Evolutionary conservation across 2,329 filamentous ascomycete genomes (phyloP).

Genomic region (Talaromyces sp.): DNA sequence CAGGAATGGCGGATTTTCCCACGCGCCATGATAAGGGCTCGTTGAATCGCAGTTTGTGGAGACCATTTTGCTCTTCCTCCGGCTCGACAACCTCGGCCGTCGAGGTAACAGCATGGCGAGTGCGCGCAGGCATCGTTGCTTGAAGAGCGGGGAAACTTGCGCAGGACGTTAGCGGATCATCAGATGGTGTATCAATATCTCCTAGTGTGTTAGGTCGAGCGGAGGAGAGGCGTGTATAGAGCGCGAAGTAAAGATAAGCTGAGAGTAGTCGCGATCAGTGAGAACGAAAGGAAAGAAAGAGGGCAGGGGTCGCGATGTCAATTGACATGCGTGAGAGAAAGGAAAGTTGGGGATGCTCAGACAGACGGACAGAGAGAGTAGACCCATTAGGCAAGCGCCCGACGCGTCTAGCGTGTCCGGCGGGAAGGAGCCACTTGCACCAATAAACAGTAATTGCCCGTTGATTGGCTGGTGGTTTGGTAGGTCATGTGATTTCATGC

Average conservation of each 20-base stretch:
- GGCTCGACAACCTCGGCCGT: slow-evolving; percentile 30
- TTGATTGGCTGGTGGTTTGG: not conserved
- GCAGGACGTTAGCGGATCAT: slow-evolving; percentile 18
- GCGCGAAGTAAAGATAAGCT: not conserved
- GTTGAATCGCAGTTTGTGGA: slow-evolving; percentile 66
- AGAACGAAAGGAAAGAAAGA: not conserved
- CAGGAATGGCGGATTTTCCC: slow-evolving; percentile 75
- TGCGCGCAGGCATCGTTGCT: slow-evolving; percentile 43
- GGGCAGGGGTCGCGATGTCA: not conserved
- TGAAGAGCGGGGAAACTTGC: slow-evolving; percentile 19
- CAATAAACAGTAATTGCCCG: not conserved
- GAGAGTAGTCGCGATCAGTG: not conserved
- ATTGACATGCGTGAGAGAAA: slow-evolving; percentile 7
- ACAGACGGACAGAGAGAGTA: not conserved
- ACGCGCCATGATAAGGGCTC: slow-evolving; percentile 87
- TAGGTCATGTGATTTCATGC: not conserved
- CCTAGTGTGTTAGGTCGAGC: not conserved
- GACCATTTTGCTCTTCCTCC: slow-evolving; percentile 32
- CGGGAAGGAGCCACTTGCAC: slow-evolving; percentile 1
- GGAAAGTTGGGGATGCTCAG: not conserved
- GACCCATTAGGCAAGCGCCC: slow-evolving; percentile 2
- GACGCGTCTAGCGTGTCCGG: slow-evolving; percentile 21
- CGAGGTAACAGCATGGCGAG: slow-evolving; percentile 35
- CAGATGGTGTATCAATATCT: slow-evolving; percentile 8
- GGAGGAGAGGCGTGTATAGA: not conserved